Conservation (phyloP, 2,329 filamentous ascomycete genomes). For the Fusarium sp. region DNA sequence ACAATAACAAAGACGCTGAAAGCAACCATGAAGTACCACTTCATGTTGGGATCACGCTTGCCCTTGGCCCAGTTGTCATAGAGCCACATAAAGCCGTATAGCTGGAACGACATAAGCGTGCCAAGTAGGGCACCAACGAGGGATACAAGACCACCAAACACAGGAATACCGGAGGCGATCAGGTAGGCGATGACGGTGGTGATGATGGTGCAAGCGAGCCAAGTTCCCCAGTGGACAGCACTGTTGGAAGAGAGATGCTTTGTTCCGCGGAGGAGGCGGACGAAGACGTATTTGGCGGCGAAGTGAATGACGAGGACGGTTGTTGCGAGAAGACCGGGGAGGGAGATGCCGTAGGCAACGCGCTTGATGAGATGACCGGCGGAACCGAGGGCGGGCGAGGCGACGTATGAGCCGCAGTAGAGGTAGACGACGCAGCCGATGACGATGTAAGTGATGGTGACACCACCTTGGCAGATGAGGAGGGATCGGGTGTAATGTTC, state of each 20-base stretch:
- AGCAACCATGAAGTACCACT: conserved; percentile 31
- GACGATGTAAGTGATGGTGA: conserved; percentile 46
- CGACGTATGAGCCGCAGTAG: conserved; percentile 57
- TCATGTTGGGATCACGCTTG: conserved; percentile 2
- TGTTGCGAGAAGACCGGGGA: conserved; percentile 44
- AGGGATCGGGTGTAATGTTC: conserved; percentile 40
- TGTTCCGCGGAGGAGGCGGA: conserved; percentile 40
- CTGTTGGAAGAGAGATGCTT: conserved; percentile 45
- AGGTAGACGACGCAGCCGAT: conserved; percentile 55
- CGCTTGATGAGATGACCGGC: conserved; percentile 55
- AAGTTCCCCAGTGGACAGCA: conserved; percentile 43
- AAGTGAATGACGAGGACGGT: conserved; percentile 42
- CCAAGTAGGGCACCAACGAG: conserved; percentile 44
- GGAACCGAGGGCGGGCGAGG: conserved; percentile 57
- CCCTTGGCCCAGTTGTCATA: conserved; percentile 41
- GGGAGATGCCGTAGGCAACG: conserved; percentile 52
- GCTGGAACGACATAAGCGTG: conserved; percentile 44
- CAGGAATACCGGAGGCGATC: conserved; percentile 36
- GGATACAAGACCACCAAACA: conserved; percentile 43
- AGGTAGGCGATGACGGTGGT: conserved; percentile 42
- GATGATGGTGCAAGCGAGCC: conserved; percentile 43
- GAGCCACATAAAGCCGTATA: conserved; percentile 44
- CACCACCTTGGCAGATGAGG: conserved; percentile 38
- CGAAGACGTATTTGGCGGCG: conserved; percentile 30
- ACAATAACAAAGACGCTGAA: conserved; percentile 24